These are phyloP conservation scores for Eucalyptus dawsonii DNA, from an alignment of 345 rosid species.

Conservation along the genomic window DNA sequence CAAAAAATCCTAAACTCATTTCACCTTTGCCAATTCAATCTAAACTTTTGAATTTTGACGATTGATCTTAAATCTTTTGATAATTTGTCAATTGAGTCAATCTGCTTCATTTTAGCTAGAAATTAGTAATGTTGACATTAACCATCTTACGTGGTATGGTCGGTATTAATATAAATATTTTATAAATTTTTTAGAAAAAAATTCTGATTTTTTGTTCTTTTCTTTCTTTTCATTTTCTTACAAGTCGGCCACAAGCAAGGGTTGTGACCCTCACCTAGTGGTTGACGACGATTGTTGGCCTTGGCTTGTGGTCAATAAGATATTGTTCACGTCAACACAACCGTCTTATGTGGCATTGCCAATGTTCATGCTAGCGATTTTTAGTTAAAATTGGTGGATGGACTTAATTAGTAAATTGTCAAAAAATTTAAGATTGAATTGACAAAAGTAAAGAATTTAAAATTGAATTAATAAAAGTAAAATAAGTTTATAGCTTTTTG, in stretches of 20 bases:
- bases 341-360: rapidly evolving
- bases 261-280: background rate
- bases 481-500: too few species aligned
- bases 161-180: too few species aligned
- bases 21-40: too few species aligned
- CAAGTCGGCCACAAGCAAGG: background rate
- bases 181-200: too few species aligned
- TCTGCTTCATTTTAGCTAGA: background rate
- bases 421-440: too few species aligned
- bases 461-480: too few species aligned
- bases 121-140: background rate
- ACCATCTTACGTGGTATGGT: too few species aligned
- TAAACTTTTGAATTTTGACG: background rate
- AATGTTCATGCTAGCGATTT: too few species aligned
- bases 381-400: too few species aligned
- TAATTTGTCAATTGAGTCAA: background rate
- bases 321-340: background rate
- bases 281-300: background rate
- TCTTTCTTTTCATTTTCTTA: background rate
- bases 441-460: background rate
- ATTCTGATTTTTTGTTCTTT: background rate
- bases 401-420: too few species aligned
- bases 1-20: too few species aligned
- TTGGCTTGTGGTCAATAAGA: background rate
- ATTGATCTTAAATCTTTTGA: too few species aligned